phyloP scores from a whole-genome alignment of 805 yeast genomes.

The Scheffersomyces stipitis region DNA sequence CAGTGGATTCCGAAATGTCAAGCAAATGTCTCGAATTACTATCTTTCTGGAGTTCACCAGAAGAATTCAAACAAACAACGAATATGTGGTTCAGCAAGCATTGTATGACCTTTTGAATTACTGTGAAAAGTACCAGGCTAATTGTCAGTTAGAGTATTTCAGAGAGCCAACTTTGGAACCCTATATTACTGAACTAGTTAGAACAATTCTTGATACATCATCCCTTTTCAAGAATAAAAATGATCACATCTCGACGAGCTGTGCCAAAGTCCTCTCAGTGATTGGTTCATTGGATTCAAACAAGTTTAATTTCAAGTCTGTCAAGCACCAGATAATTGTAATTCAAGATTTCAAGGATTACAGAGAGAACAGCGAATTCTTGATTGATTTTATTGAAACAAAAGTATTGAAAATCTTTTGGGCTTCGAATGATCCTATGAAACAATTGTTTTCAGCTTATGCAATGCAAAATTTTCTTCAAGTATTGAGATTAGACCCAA shows the following conservation, averaged over 20 bases:
- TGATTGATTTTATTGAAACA: slow-evolving; percentile 62
- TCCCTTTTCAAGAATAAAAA: slow-evolving; percentile 52
- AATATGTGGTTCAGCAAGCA: slow-evolving; percentile 71
- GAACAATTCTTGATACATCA: slow-evolving; percentile 56
- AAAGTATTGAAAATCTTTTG: slow-evolving; percentile 81
- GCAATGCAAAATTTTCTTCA: slow-evolving; percentile 85
- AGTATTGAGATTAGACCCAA: slow-evolving; percentile 49
- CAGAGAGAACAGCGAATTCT: slow-evolving; percentile 62
- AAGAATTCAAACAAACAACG: slow-evolving; percentile 61
- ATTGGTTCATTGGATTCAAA: slow-evolving; percentile 77
- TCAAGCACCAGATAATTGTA: slow-evolving; percentile 47
- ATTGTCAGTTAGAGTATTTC: slow-evolving; percentile 44
- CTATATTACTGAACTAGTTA: slow-evolving; percentile 46
- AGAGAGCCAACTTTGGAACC: slow-evolving; percentile 29
- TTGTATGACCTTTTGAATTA: slow-evolving; percentile 60
- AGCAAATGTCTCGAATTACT: slow-evolving; percentile 28
- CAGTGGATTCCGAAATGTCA: slow-evolving; percentile 11
- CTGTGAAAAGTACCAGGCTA: slow-evolving; percentile 49
- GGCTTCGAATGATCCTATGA: slow-evolving; percentile 84
- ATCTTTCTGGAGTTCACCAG: slow-evolving; percentile 52
- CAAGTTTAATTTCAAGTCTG: slow-evolving; percentile 45
- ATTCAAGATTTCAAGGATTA: slow-evolving; percentile 62
- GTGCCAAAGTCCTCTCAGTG: slow-evolving; percentile 70
- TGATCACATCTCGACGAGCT: slow-evolving; percentile 51
- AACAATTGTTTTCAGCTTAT: slow-evolving; percentile 80